Evolutionary conservation across 1,139 yeast genomes (phyloP).

Genomic region (Suhomyces kunorum): DNA sequence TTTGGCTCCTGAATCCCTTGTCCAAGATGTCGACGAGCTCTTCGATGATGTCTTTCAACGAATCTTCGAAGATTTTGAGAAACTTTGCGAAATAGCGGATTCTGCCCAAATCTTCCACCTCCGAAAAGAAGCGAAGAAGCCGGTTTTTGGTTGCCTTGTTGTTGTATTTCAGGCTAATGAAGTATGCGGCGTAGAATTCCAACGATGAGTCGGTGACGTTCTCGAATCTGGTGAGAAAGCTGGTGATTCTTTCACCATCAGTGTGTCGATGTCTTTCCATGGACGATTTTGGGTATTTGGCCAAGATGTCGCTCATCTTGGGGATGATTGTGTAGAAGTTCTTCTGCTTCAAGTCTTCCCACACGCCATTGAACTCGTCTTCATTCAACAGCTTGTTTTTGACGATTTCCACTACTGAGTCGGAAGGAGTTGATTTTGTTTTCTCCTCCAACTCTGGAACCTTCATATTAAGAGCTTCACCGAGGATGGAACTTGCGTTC

Average conservation of each 20-base stretch:
- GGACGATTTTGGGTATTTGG: neutral
- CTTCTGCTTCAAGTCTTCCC: slow-evolving; percentile 69
- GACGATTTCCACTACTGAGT: slow-evolving; percentile 26
- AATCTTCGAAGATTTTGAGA: slow-evolving; percentile 55
- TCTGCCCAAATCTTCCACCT: slow-evolving; percentile 46
- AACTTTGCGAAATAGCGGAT: slow-evolving; percentile 55
- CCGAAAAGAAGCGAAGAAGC: slow-evolving; percentile 56
- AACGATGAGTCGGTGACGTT: slow-evolving; percentile 48
- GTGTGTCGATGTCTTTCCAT: neutral
- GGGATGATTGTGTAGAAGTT: slow-evolving; percentile 56
- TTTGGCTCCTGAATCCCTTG: slow-evolving; percentile 59
- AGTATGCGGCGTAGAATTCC: slow-evolving; percentile 59
- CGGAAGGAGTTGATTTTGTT: neutral
- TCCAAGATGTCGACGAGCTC: slow-evolving; percentile 61
- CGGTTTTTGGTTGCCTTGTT: slow-evolving; percentile 75
- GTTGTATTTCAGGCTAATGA: slow-evolving; percentile 53
- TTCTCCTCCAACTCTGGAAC: slow-evolving; percentile 13
- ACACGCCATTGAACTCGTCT: slow-evolving; percentile 45
- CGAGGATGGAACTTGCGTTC: slow-evolving; percentile 44
- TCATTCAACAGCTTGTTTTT: slow-evolving; percentile 22
- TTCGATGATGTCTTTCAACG: slow-evolving; percentile 56
- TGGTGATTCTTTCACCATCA: slow-evolving; percentile 48
- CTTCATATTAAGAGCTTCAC: slow-evolving; percentile 37
- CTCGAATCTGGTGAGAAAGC: slow-evolving; percentile 49
- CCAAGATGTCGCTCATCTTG: slow-evolving; percentile 22